A percentile compares a stretch with the other conserved stretches of the same genome.
Conservation (phyloP, 768 basidiomycete genomes). For the Lanmaoa rubissima region DNA sequence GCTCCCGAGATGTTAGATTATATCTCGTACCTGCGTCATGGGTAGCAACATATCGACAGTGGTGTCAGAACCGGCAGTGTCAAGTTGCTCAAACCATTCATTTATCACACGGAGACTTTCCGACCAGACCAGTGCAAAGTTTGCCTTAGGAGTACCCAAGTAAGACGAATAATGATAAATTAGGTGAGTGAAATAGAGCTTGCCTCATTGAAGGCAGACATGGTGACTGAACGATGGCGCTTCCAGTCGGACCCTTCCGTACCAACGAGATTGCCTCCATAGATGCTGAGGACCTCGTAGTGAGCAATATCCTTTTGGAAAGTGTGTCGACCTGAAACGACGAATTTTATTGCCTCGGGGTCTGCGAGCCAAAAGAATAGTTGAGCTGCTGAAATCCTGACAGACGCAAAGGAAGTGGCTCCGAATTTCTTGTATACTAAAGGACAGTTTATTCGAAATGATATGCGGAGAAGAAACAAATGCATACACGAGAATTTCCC, state of each 20-base stretch:
- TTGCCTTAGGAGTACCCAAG: slow-evolving; percentile 30
- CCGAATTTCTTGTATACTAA: slow-evolving; percentile 41
- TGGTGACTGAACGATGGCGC: slow-evolving; percentile 43
- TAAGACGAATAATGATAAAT: neutral
- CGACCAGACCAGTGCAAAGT: slow-evolving; percentile 48
- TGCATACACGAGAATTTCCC: slow-evolving; percentile 38
- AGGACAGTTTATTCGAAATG: neutral
- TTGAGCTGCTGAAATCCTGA: slow-evolving; percentile 30
- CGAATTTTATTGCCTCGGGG: slow-evolving; percentile 39
- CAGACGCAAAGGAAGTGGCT: slow-evolving; percentile 39
- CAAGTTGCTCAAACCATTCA: slow-evolving; percentile 44
- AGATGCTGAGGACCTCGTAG: slow-evolving; percentile 45
- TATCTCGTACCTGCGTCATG: slow-evolving; percentile 15
- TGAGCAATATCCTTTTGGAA: slow-evolving; percentile 41
- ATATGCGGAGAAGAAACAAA: neutral
- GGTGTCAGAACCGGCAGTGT: slow-evolving; percentile 20
- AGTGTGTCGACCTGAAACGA: slow-evolving; percentile 32
- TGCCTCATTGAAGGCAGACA: slow-evolving; percentile 52
- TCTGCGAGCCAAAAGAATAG: slow-evolving; percentile 44
- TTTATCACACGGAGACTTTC: slow-evolving; percentile 40
- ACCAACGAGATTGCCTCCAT: slow-evolving; percentile 45
- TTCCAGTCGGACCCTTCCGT: slow-evolving; percentile 47
- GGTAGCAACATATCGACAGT: slow-evolving; percentile 13
- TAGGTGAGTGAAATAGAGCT: neutral
- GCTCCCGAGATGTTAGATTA: neutral